phyloP scores from a whole-genome alignment of 345 rosid species.

The Eucalyptus caleyi region DNA sequence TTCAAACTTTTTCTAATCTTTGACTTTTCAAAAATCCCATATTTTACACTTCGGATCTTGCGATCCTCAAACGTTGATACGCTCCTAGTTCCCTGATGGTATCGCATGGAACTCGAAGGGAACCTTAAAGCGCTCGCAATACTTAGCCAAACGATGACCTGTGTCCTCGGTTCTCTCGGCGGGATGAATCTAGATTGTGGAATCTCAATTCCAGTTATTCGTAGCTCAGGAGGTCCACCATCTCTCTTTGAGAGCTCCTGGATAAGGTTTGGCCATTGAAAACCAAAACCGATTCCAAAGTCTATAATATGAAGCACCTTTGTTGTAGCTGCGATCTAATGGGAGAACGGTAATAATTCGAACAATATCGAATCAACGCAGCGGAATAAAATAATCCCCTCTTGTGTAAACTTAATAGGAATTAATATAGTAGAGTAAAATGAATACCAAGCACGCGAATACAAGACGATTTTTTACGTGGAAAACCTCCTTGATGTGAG shows the following conservation, averaged over 20 bases:
- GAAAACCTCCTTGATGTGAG: no score
- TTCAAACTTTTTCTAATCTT: no score
- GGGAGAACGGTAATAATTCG: no score
- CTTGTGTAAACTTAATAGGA: no score
- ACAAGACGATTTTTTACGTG: no score
- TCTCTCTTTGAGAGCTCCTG: conserved; percentile 28
- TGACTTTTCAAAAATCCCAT: no score
- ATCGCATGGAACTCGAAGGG: conserved; percentile 68
- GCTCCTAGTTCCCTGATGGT: conserved; percentile 64
- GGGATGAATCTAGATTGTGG: conserved; percentile 80
- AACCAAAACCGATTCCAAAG: conserved; percentile 77
- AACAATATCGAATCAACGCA: no score
- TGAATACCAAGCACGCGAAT: no score
- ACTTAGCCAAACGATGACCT: conserved; percentile 53
- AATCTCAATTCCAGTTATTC: conserved; percentile 79
- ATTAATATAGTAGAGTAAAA: no score
- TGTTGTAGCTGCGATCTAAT: conserved; percentile 17
- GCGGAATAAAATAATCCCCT: no score
- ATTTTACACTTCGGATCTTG: conserved; percentile 13
- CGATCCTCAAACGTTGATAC: conserved; percentile 49
- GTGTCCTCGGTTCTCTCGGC: conserved; percentile 61
- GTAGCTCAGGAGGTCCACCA: conserved; percentile 57
- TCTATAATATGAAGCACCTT: conserved; percentile 70
- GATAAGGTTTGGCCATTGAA: conserved; percentile 84
- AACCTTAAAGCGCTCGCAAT: conserved; percentile 63